A percentile compares a stretch with the other conserved stretches of the same genome.
phyloP scores from a whole-genome alignment of 331 rosid genomes.

The Pyracantha coccinea region DNA sequence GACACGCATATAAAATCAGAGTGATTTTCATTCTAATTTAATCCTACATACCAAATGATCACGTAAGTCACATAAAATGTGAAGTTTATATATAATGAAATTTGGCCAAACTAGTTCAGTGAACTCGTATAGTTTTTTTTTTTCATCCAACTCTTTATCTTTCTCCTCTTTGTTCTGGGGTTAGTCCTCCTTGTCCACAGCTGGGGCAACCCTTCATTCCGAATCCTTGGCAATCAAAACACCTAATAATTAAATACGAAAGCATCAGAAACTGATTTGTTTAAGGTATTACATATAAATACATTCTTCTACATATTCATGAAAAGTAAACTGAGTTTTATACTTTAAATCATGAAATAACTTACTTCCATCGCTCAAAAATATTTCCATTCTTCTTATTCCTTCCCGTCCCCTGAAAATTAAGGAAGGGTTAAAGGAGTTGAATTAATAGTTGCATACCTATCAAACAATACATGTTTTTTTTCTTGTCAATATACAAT shows the following conservation, averaged over 20 bases:
- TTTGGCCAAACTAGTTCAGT: no score
- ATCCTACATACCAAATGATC: no score
- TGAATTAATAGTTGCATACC: no score
- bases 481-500: no score
- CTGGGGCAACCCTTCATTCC: conserved; percentile 74
- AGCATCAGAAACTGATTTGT: not conserved
- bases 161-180: conserved; percentile 94
- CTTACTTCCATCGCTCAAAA: conserved; percentile 89
- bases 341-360: not conserved
- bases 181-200: conserved; percentile 79
- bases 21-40: no score
- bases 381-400: conserved; percentile 84
- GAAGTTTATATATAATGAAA: no score
- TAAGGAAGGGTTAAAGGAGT: not conserved
- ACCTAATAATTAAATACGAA: conserved; percentile 26
- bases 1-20: no score
- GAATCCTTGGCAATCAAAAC: conserved; percentile 87
- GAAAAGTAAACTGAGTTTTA: not conserved
- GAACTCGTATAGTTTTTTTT: not conserved
- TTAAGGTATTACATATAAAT: no score
- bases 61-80: no score
- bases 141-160: conserved; percentile 26
- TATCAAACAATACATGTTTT: no score
- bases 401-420: conserved; percentile 74
- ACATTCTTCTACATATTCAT: not conserved